These are phyloP conservation scores for Entomophthora muscae DNA, from an alignment of 371 early-diverging fungal species.

Conservation along the genomic window DNA sequence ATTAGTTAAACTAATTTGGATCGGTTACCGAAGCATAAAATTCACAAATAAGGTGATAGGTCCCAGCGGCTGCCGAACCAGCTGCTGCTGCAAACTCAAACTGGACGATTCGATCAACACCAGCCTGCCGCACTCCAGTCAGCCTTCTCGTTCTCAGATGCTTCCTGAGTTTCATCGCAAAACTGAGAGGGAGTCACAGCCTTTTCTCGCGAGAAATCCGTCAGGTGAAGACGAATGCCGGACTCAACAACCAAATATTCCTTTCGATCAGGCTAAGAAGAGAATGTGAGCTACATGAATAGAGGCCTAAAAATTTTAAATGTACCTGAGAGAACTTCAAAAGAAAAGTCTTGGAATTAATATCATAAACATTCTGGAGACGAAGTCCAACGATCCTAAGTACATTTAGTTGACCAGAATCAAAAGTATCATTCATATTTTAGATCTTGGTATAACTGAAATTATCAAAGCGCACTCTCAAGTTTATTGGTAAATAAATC, in stretches of 20 bases:
- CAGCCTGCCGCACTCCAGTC: constrained; percentile 66
- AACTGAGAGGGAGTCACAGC: constrained; percentile 69
- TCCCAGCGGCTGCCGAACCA: constrained; percentile 36
- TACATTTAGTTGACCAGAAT: background rate
- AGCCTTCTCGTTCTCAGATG: constrained; percentile 69
- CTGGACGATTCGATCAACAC: constrained; percentile 84
- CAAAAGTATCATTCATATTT: background rate
- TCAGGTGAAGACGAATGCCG: constrained; percentile 85
- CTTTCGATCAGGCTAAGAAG: constrained; percentile 53
- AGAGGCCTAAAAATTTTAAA: background rate
- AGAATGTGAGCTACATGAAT: background rate
- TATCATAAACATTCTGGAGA: constrained; percentile 89
- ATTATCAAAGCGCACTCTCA: background rate
- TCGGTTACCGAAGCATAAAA: constrained; percentile 67
- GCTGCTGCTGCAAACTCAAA: constrained; percentile 54
- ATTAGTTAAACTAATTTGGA: background rate
- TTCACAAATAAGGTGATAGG: constrained; percentile 85
- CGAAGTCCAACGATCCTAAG: constrained; percentile 52
- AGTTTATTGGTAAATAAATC: background rate
- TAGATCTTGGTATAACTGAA: background rate
- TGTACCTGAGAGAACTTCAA: constrained; percentile 76
- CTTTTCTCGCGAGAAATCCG: constrained; percentile 75
- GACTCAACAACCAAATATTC: constrained; percentile 82
- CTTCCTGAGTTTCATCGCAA: constrained; percentile 62
- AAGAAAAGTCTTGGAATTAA: constrained; percentile 74